Base-by-base conservation (phyloP, 169 alveolate species). In the Eimeria sp. region DNA sequence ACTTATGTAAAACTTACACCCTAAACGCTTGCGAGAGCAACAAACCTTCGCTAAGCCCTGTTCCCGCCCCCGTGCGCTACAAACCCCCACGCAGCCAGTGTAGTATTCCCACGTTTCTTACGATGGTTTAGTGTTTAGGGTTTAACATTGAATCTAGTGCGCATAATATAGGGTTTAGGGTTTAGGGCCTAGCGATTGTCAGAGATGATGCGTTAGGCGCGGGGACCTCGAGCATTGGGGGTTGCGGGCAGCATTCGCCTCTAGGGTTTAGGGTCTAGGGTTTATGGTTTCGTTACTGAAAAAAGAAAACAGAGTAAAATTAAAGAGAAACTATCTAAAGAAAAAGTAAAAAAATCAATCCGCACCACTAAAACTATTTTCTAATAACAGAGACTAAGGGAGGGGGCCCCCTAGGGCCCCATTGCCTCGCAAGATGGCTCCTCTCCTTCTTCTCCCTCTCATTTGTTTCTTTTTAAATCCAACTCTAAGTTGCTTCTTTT, bases 361-460 rank as follows among this genome's bases (percentile, higher is more conserved):
- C 70, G n/a, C 11, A 14, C 5, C 9, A 65, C 34, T 34, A 34
- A 34, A 34, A 34, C 40, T 34, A 34, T 34, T 34, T 34, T 34
- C 40, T 0, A 34, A 34, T 2, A 34, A 34, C 40, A 34, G 40
- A 34, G 40, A 34, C 40, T 34, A 34, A 34, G 40, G 40, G 40
- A 34, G 40, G 40, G 89, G 70, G 89, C 65, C 89, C 67, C 89
- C 67, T 5, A 45, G 89, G 67, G 89, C 89, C 61, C 89, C 89
- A 34, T 34, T 34, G 40, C 40, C 40, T 0, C 40, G 40, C 40
- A 34, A 34, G 40, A 34, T 34, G 67, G 89, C 89, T 40, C 89
- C 89, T 40, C 43, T 10, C 7, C 1, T 6, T 47, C 20, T 76
- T 27, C 63, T 76, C 40, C 87, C 22, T 18, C 63, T 47, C 18